Evolutionary conservation across 345 rosid genomes (phyloP).

Genomic region (Chamaenerion angustifolium): DNA sequence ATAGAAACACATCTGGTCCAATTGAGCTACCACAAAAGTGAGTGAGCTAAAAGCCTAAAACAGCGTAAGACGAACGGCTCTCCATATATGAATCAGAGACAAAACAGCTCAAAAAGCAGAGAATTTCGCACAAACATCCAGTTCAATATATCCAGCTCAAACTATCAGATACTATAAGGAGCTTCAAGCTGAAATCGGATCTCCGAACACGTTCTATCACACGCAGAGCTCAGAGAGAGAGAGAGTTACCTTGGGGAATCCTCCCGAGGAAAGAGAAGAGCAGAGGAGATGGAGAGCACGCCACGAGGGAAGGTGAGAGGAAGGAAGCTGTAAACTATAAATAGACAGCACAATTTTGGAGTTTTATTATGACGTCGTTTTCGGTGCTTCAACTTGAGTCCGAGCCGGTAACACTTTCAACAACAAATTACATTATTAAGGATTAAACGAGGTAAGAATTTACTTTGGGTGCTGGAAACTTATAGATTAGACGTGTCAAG

Average conservation of each 20-base stretch:
- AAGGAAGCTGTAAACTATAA: not conserved
- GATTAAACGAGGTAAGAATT: no score
- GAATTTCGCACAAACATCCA: not conserved
- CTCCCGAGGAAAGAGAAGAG: not conserved
- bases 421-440: no score
- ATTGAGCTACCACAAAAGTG: not conserved
- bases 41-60: not conserved
- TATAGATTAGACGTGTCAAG: no score
- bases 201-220: not conserved
- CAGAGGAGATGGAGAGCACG: not conserved
- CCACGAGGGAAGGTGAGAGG: not conserved
- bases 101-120: not conserved
- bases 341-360: slow-evolving; percentile 1
- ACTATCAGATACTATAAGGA: not conserved
- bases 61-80: not conserved
- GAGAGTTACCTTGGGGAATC: slow-evolving; percentile 1
- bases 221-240: not conserved
- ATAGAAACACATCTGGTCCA: not conserved
- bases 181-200: not conserved
- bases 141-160: not conserved
- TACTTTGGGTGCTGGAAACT: no score
- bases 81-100: not conserved
- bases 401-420: not conserved
- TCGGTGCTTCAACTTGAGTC: not conserved
- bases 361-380: not conserved